phyloP scores from a whole-genome alignment of 805 yeast genomes.

The Wickerhamomyces rabaulensis region DNA sequence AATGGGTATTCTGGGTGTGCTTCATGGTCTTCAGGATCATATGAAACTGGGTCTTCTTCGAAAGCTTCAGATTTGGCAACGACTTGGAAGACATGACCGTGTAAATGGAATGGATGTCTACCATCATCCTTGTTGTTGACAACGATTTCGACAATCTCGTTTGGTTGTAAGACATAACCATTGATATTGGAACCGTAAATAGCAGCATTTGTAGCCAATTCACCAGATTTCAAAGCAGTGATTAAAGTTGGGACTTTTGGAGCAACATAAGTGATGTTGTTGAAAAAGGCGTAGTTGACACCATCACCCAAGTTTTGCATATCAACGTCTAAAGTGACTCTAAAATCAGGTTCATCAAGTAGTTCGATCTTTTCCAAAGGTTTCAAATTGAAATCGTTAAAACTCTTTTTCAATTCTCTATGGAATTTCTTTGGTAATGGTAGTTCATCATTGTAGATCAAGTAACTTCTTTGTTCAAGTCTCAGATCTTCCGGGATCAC shows the following conservation, averaged over 20 bases:
- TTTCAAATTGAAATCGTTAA: conserved; percentile 32
- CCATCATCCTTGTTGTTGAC: conserved; percentile 75
- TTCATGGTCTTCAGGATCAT: conserved; percentile 38
- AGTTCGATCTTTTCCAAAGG: conserved; percentile 41
- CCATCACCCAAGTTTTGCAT: conserved; percentile 75
- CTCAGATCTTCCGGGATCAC: conserved; percentile 53
- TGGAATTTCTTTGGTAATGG: conserved; percentile 25
- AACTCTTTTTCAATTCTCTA: conserved; percentile 10
- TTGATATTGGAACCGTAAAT: conserved; percentile 74
- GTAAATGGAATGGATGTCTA: conserved; percentile 71
- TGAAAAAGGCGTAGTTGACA: conserved; percentile 71
- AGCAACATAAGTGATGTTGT: conserved; percentile 54
- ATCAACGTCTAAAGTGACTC: conserved; percentile 49
- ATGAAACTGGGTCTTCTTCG: conserved; percentile 55
- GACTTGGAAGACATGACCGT: conserved; percentile 67
- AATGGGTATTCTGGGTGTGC: conserved; percentile 55
- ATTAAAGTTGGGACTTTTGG: conserved; percentile 71
- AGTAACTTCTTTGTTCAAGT: conserved; percentile 48
- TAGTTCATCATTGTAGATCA: conserved; percentile 41
- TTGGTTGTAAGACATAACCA: conserved; percentile 52
- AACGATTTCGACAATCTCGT: conserved; percentile 67
- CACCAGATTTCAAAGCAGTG: conserved; percentile 60
- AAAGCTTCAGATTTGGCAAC: conserved; percentile 45
- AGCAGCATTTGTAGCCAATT: conserved; percentile 43
- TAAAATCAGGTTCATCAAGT: conserved; percentile 57